These are phyloP conservation scores for Plasmodium inui DNA, from an alignment of 169 alveolate species.

Conservation along the genomic window DNA sequence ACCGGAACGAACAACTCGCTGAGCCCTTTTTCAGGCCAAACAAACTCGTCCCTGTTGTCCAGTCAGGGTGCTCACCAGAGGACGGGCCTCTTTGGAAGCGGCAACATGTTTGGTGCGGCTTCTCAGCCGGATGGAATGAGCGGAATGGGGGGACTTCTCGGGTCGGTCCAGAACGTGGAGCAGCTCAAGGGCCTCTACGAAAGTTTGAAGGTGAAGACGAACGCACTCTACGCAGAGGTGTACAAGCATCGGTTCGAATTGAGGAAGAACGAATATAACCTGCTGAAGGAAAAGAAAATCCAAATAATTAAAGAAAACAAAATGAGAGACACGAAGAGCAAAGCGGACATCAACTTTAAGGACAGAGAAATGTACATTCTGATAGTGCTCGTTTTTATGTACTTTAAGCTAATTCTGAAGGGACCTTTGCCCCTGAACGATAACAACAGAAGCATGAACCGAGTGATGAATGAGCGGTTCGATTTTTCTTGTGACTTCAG, in stretches of 20 bases:
- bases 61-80: background rate
- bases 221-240: constrained; percentile 40
- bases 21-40: background rate
- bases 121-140: background rate
- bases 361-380: constrained; percentile 70
- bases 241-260: constrained; percentile 38
- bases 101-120: background rate
- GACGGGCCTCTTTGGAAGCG: background rate
- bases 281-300: constrained; percentile 39
- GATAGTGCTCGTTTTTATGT: constrained; percentile 59
- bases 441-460: constrained; percentile 38
- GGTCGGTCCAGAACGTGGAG: background rate
- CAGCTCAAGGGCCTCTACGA: constrained; percentile 43
- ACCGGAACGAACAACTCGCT: background rate
- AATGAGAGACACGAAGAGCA: constrained; percentile 37
- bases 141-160: background rate
- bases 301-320: constrained; percentile 59
- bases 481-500: constrained; percentile 61
- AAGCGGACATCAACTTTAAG: constrained; percentile 56
- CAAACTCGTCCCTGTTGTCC: background rate
- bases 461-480: constrained; percentile 63
- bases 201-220: constrained; percentile 35
- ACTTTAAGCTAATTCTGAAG: constrained; percentile 54
- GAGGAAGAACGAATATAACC: constrained; percentile 42
- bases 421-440: constrained; percentile 61